Evolutionary conservation across 768 basidiomycete species (phyloP), one percentile per base, ranked within the genome.

Genomic region (Rhodosporidiobolus sp.): DNA sequence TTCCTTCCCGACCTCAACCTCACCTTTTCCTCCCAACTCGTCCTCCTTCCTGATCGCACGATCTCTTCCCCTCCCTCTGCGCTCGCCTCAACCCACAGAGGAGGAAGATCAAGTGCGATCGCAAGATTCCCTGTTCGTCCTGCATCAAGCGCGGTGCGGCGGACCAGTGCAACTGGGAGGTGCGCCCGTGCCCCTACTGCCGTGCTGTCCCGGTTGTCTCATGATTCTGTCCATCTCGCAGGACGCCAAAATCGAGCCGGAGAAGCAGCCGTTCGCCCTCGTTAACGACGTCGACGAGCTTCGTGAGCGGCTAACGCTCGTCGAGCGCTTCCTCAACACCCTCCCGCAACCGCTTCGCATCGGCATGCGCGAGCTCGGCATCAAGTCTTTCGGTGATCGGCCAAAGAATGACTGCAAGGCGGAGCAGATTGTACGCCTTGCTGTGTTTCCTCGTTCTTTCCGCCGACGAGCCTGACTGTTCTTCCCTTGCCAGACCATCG

Each of bases 201-300:
- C n/a, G n/a, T n/a, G n/a, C n/a, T n/a, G n/a, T n/a, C n/a, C n/a
- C n/a, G n/a, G n/a, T n/a, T n/a, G n/a, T n/a, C 19, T 4, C 49
- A 4, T n/a, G 38, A 6, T 46, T 48, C 19, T 9, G 16, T 11
- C 35, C 1, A 12, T 7, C 35, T 1, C 1, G 4, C 52, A 71
- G 66, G 74, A 75, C 34, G 74, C 74, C 59, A 75, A 75, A 38
- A 75, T 75, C 28, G 74, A 75, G 20, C 74, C 74, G 20, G 67
- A 64, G 28, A 60, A 55, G 35, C 74, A 75, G 64, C 74, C 69
- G 1, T 75, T 75, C 52, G 74, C 74, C 4, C 74, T 75, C 28
- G 43, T 30, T 1, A n/a, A 56, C 43, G 74, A 75, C 28, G 63
- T 72, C 34, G 59, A 66, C 34, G 65, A 70, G 26, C 26, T 75